These are phyloP conservation scores for Conticribra guillardii DNA, from an alignment of 108 stramenopile species.

Conservation along the genomic window DNA sequence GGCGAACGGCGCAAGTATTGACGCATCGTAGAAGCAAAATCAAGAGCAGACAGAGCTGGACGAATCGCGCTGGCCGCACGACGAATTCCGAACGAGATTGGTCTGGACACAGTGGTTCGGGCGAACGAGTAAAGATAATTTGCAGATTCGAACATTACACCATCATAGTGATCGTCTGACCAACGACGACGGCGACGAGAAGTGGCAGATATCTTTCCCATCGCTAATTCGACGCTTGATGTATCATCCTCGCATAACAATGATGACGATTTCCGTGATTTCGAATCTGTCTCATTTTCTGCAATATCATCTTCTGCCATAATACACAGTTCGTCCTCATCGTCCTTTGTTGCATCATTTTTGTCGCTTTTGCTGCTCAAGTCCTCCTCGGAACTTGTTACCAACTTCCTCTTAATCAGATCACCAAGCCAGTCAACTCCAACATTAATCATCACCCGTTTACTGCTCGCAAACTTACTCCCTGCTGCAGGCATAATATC, in stretches of 20 bases:
- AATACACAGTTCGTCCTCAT: slow-evolving; percentile 8
- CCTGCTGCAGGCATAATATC: slow-evolving; percentile 51
- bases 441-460: slow-evolving; percentile 40
- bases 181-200: slow-evolving; percentile 12
- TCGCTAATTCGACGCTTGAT: slow-evolving; percentile 42
- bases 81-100: slow-evolving; percentile 25
- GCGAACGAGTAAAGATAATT: slow-evolving; percentile 24
- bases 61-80: slow-evolving; percentile 20
- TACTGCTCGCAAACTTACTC: slow-evolving; percentile 42
- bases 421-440: slow-evolving; percentile 49
- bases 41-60: slow-evolving; percentile 34
- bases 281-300: slow-evolving; percentile 8
- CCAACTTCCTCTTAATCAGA: slow-evolving; percentile 33
- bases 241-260: slow-evolving; percentile 39
- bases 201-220: slow-evolving; percentile 14
- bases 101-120: slow-evolving; percentile 23
- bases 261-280: slow-evolving; percentile 14
- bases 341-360: no score
- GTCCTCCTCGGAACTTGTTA: slow-evolving; percentile 4
- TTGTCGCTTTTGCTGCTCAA: no score
- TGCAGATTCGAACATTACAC: slow-evolving; percentile 33
- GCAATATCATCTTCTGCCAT: slow-evolving; percentile 9
- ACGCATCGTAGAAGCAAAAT: slow-evolving; percentile 42
- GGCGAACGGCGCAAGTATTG: slow-evolving; percentile 48
- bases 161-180: slow-evolving; percentile 43